Base-by-base conservation (phyloP, 2,329 filamentous ascomycete genomes). In the Lasiodiplodia hormozganensis region DNA sequence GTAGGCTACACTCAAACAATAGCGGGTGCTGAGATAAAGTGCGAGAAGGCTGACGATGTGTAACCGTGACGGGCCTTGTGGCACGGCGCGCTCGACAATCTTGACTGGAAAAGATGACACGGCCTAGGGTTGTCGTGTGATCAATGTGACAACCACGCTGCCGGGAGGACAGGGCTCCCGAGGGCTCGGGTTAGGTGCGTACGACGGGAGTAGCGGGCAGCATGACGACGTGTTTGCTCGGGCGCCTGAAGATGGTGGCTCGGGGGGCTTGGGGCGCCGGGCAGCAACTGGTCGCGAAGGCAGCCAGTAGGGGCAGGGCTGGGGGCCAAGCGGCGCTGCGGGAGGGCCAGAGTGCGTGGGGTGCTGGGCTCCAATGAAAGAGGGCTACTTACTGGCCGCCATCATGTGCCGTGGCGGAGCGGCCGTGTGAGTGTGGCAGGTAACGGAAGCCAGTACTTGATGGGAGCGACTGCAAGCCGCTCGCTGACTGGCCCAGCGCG, bases 361-460 rank as follows among this genome's bases (percentile, higher is more conserved):
- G 51, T 62, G 66, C 31, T 68, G 52, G 62, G 70, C 69, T 70
- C 77, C 77, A 84, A 84, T 80, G 76, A 78, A 76, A 76, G 68
- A 69, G 70, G 68, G 75, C 70, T 75, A 87, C 86, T 84, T 85
- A 88, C 86, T 81, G 82, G 78, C 82, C 47, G 60, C 60, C 78
- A 77, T 87, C 85, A 73, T 83, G 80, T 77, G 81, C 78, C 73
- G 79, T 77, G 56, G 65, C 67, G 82, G 83, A 79, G 79, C 83
- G 84, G 77, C 31, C 31, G 31, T 82, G 82, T 78, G 60, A n/a
- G 43, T 47, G 60, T 64, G 83, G 74, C 75, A 82, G 81, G 81
- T 85, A 87, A 80, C 84, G 82, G 80, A 83, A 75, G 76, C 81
- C 81, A 78, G 82, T 84, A 74, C 77, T 80, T 72, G 81, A 76